Evolutionary conservation across 768 basidiomycete genomes (phyloP), one percentile per base, ranked within the genome.

Genomic region (Boletellus ananas): DNA sequence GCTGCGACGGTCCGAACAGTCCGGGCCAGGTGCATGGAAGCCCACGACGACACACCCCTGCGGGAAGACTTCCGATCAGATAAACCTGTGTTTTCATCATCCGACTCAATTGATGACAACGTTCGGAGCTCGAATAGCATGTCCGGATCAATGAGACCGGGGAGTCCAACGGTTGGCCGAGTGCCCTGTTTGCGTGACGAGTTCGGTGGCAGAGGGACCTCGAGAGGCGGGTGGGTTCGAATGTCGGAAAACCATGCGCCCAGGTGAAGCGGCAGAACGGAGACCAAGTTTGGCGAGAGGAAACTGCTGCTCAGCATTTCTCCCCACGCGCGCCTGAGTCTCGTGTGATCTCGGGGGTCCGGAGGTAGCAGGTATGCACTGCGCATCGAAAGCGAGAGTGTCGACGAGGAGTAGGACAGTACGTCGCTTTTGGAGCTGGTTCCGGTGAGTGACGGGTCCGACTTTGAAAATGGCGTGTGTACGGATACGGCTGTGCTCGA

Each of bases 231-330:
- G 55, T 78, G 73, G 3, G 74, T 68, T 55, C 74, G 74, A 40
- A 84, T 73, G 41, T 80, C 76, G 9, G 62, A 60, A 56, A 87
- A 88, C 45, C 74, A 76, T 16, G 75, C 68, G 1, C 77, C 78
- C 34, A 89, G 71, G 57, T 87, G 84, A 54, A 87, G 84, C 0
- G 84, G 84, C 43, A 88, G 73, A 44, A 87, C 73, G 16, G 80
- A 75, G 52, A 81, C 69, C 7, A 82, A 61, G 17, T 77, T 77
- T 8, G 77, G 63, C 0, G 79, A 69, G 31, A 88, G 68, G 59
- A 85, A 85, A 16, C 79, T 72, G 20, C 66, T 71, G 38, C 75
- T 63, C 25, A 88, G 74, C 84, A 88, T 85, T 35, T 76, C 74
- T 46, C 82, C 79, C 84, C 86, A 88, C 5, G 84, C 79, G 4